Evolutionary conservation across 1,139 yeast species (phyloP).

Genomic region (Insectozyma bohioensis): DNA sequence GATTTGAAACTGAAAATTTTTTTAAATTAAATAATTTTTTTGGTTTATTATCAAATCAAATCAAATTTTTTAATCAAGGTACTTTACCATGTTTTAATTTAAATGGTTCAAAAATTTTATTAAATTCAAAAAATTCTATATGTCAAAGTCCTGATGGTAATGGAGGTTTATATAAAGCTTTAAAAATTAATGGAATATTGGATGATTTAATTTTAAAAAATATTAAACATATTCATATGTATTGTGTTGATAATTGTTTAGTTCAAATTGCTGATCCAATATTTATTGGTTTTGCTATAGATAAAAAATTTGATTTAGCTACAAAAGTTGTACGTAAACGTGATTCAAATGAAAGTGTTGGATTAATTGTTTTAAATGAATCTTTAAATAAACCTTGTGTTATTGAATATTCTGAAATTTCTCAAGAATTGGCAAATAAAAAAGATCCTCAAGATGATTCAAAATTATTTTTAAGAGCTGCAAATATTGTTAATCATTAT

Average conservation of each 20-base stretch:
- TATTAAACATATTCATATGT: slow-evolving; percentile 90
- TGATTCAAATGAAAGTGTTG: slow-evolving; percentile 85
- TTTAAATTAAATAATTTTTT: slow-evolving; percentile 64
- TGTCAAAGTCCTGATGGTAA: slow-evolving; percentile 97
- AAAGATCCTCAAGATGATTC: slow-evolving; percentile 47
- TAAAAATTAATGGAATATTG: slow-evolving; percentile 61
- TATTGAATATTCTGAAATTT: slow-evolving; percentile 91
- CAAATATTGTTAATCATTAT: slow-evolving; percentile 96
- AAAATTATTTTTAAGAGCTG: slow-evolving; percentile 80
- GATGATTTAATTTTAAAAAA: slow-evolving; percentile 69
- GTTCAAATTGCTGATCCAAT: slow-evolving; percentile 95
- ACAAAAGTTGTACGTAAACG: slow-evolving; percentile 95
- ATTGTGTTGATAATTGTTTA: slow-evolving; percentile 92
- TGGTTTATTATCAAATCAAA: slow-evolving; percentile 61
- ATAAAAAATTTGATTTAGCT: slow-evolving; percentile 67
- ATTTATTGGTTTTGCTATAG: slow-evolving; percentile 83
- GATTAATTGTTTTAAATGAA: slow-evolving; percentile 78
- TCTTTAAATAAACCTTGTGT: slow-evolving; percentile 73
- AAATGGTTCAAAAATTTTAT: slow-evolving; percentile 68
- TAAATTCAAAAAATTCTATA: slow-evolving; percentile 53
- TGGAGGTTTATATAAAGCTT: slow-evolving; percentile 93
- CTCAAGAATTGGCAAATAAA: slow-evolving; percentile 68
- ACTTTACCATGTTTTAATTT: slow-evolving; percentile 84
- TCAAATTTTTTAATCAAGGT: slow-evolving; percentile 90
- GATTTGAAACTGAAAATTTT: slow-evolving; percentile 69